phyloP scores from a whole-genome alignment of 345 rosid genomes.

The Eucalyptus curtisii region DNA sequence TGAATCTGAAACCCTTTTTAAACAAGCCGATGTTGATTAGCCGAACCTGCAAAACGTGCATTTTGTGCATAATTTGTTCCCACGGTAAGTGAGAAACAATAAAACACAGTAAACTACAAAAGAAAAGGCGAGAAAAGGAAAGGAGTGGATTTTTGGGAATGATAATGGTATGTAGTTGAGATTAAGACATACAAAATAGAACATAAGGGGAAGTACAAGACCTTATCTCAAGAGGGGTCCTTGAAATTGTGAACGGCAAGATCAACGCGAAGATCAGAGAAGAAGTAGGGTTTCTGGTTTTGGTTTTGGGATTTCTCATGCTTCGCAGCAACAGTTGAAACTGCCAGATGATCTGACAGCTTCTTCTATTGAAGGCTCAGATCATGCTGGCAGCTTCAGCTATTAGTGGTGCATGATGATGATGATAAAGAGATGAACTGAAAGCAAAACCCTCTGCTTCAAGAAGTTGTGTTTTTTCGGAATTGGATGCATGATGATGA shows the following conservation, averaged over 20 bases:
- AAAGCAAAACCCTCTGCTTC: not conserved
- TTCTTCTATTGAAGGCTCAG: constrained; percentile 23
- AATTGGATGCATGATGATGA: constrained; percentile 11
- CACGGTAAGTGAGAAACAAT: not conserved
- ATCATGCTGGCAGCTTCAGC: constrained; percentile 93
- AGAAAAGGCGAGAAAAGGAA: not conserved
- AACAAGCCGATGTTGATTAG: not conserved
- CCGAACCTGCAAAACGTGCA: not conserved
- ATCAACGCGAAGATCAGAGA: not conserved
- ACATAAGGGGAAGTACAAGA: not conserved
- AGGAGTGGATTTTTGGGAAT: not conserved
- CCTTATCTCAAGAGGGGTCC: not conserved
- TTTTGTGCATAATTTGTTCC: not conserved
- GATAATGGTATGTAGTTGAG: not conserved
- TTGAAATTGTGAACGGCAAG: not conserved
- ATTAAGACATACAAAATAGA: not conserved
- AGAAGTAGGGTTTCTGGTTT: not conserved
- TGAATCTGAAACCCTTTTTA: not conserved
- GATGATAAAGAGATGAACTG: not conserved
- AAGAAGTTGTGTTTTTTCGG: not conserved
- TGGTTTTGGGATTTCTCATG: not conserved
- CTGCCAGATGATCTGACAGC: constrained; percentile 55
- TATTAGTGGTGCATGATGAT: constrained; percentile 14
- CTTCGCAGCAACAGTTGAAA: constrained; percentile 37
- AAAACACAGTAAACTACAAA: not conserved